Evolutionary conservation across 1,284 basidiomycete genomes (phyloP).

Genomic region (Mycena citricolor): DNA sequence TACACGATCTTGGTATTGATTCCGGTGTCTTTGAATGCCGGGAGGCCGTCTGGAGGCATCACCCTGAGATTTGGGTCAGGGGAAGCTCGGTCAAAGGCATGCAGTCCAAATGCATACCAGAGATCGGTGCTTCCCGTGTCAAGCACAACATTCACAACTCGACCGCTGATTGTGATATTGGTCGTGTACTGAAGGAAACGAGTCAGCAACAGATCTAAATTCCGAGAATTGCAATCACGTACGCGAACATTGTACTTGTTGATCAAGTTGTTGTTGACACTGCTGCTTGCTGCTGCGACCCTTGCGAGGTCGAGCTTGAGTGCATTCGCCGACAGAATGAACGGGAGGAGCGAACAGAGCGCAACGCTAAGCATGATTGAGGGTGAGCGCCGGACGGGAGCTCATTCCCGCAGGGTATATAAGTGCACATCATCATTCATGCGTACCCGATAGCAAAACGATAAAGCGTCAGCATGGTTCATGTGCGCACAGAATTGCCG

Average conservation of each 20-base stretch:
- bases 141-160: conserved; percentile 4
- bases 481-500: too few species aligned
- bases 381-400: too few species aligned
- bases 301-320: too few species aligned
- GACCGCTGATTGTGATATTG: conserved; percentile 19
- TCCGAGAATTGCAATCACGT: background rate
- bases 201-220: background rate
- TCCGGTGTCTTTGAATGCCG: conserved; percentile 16
- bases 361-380: too few species aligned
- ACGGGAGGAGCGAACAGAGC: too few species aligned
- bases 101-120: background rate
- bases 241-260: conserved; percentile 20
- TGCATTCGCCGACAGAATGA: too few species aligned
- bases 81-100: background rate
- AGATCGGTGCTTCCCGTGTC: conserved; percentile 6
- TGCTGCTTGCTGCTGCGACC: too few species aligned
- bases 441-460: too few species aligned
- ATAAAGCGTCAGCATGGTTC: too few species aligned
- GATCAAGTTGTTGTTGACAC: conserved; percentile 15
- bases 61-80: conserved; percentile 7
- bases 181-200: conserved; percentile 13
- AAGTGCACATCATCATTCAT: too few species aligned
- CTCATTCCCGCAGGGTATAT: too few species aligned
- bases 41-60: conserved; percentile 18
- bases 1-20: conserved; percentile 11